Base-by-base conservation (phyloP, 805 yeast genomes). In the Limtongia smithiae region DNA sequence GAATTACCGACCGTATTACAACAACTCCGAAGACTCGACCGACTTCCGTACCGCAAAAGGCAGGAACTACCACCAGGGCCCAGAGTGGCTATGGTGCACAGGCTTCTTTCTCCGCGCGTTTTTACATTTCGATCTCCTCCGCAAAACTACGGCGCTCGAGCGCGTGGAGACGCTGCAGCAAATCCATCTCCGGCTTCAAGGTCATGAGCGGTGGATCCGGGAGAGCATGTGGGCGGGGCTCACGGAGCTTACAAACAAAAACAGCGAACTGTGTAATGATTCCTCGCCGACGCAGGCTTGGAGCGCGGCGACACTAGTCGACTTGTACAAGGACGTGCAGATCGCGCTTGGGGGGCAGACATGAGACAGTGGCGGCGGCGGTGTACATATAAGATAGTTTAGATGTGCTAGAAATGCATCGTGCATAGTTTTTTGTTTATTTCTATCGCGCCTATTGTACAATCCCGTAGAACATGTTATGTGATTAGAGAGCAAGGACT, bases 201-300 rank as follows among this genome's bases (percentile, higher is more conserved):
- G 76, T 1, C 91, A 86, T 63, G 77, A 80, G 46, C 65, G 69
- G 44, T 85, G 93, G 91, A 75, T 93, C 17, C 65, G 68, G 32
- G 75, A 76, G n/a, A 84, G 90, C 55, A 81, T 79, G 17, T 91
- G 97, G 97, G 88, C 94, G 0, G 98, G 98, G 0, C 70, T 91
- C 57, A 81, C 97, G 0, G 98, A 91, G 66, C 73, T 91, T 62
- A 88, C 97, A 2, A 88, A 91, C 63, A 87, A 85, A 67, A 82
- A 84, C 60, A 97, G 97, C 1, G 82, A 72, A 27, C 60, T 80
- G 8, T 91, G 98, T 65, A 62, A 65, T 15, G 97, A 93, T 66
- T 86, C 96, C 1, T 85, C 95, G 57, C 96, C 97, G 2, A 83
- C 97, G 0, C 98, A 91, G 66, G 97, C 97, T 0, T 91, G 98